These are phyloP conservation scores for Tuber microsphaerosporum DNA, from an alignment of 495 filamentous ascomycete species.

Conservation along the genomic window DNA sequence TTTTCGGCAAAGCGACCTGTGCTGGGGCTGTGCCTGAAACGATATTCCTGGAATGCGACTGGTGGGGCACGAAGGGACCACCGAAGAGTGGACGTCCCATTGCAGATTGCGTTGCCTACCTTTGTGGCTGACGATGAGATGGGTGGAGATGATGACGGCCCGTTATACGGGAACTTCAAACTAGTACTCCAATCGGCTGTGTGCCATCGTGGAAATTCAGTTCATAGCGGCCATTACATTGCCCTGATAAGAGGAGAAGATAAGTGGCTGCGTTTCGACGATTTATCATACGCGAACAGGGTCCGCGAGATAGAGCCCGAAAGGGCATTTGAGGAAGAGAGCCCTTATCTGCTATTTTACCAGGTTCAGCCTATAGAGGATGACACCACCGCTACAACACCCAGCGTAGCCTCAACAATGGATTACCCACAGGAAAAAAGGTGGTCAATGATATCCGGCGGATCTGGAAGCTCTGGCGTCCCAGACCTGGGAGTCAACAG, in stretches of 20 bases:
- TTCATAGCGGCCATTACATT: conserved; percentile 90
- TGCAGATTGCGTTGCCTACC: conserved; percentile 77
- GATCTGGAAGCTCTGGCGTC: not conserved
- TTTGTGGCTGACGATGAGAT: conserved; percentile 77
- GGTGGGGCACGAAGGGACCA: conserved; percentile 62
- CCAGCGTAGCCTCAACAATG: conserved; percentile 35
- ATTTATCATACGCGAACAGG: conserved; percentile 56
- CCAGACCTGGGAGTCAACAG: not conserved
- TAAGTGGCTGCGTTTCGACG: conserved; percentile 86
- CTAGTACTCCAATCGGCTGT: conserved; percentile 80
- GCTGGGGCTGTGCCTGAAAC: conserved; percentile 83
- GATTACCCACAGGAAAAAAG: conserved; percentile 54
- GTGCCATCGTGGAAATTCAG: conserved; percentile 79
- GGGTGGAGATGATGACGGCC: conserved; percentile 51
- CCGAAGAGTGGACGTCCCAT: conserved; percentile 83
- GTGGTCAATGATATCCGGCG: conserved; percentile 43
- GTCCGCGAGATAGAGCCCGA: conserved; percentile 70
- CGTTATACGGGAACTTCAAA: conserved; percentile 75
- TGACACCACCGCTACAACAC: conserved; percentile 52
- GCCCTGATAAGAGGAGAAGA: conserved; percentile 67
- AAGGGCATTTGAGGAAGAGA: conserved; percentile 66
- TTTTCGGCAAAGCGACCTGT: conserved; percentile 70
- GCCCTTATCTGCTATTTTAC: conserved; percentile 90
- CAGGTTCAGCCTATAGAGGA: conserved; percentile 82
- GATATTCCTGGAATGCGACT: conserved; percentile 68